phyloP scores from a whole-genome alignment of 257 asterid genomes.

The Pogostemon cablin region DNA sequence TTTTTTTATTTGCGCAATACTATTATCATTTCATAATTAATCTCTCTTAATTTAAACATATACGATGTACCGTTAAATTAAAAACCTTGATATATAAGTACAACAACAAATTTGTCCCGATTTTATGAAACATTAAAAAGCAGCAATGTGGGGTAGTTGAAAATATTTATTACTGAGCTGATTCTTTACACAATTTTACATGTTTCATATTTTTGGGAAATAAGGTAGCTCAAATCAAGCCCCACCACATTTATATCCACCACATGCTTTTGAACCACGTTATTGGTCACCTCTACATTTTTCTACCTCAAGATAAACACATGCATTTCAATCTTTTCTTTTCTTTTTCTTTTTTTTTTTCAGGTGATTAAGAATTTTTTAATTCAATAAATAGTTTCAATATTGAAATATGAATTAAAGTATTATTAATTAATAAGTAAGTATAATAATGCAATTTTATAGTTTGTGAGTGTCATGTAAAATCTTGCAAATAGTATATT shows the following conservation, averaged over 20 bases:
- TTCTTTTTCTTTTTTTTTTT: no score
- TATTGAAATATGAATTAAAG: no score
- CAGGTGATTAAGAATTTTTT: no score
- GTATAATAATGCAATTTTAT: no score
- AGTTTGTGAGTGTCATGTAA: no score
- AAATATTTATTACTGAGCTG: conserved; percentile 30
- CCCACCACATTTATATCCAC: no score
- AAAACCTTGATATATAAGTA: conserved; percentile 9
- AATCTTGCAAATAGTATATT: no score
- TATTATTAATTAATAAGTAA: no score
- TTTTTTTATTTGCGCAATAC: not conserved
- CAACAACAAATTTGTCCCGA: conserved; percentile 22
- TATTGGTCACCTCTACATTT: not conserved
- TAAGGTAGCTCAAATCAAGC: not conserved
- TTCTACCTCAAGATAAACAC: no score
- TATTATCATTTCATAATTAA: not conserved
- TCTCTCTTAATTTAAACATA: not conserved
- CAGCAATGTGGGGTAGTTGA: conserved; percentile 36
- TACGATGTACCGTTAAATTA: not conserved
- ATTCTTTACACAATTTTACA: conserved; percentile 6
- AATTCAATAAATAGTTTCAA: no score
- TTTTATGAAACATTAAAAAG: conserved; percentile 28
- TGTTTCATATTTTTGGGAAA: not conserved
- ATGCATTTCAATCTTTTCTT: no score
- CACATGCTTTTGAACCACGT: no score